These are phyloP conservation scores for Schwanniomyces vanrijiae DNA, from an alignment of 805 yeast genomes.

Conservation along the genomic window DNA sequence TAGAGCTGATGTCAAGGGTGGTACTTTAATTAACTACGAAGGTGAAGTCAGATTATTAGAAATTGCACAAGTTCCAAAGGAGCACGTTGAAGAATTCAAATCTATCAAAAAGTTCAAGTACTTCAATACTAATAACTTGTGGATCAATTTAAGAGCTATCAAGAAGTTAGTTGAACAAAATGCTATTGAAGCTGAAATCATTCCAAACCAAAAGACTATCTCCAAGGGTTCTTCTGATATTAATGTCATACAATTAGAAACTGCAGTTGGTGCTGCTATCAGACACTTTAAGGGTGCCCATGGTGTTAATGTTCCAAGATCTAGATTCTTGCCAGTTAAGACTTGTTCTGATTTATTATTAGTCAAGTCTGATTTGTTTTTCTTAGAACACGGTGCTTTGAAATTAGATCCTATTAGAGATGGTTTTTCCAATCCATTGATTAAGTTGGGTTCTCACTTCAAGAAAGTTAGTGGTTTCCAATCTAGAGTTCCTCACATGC, in stretches of 20 bases:
- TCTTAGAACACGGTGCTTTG: constrained; percentile 87
- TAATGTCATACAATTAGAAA: constrained; percentile 91
- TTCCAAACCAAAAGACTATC: constrained; percentile 89
- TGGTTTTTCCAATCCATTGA: constrained; percentile 89
- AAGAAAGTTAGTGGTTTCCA: constrained; percentile 93
- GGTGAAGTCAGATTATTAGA: constrained; percentile 93
- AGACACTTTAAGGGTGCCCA: constrained; percentile 93
- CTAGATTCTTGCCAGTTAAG: constrained; percentile 96
- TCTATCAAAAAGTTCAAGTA: constrained; percentile 96
- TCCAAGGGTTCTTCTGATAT: constrained; percentile 74
- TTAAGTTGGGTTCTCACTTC: constrained; percentile 94
- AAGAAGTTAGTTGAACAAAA: constrained; percentile 86
- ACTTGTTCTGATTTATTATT: constrained; percentile 92
- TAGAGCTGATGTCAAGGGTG: constrained; percentile 99
- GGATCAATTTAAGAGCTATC: constrained; percentile 94
- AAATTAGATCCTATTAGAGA: constrained; percentile 81
- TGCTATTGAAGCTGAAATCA: constrained; percentile 85
- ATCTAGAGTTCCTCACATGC: constrained; percentile 89
- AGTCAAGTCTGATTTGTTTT: constrained; percentile 93
- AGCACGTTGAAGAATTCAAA: constrained; percentile 96
- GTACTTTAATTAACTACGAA: constrained; percentile 93
- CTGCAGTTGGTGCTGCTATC: constrained; percentile 99
- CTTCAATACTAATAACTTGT: constrained; percentile 96
- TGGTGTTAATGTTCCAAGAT: constrained; percentile 97
- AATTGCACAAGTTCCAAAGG: constrained; percentile 98